These are phyloP conservation scores for Multifurca ochricompacta DNA, from an alignment of 768 basidiomycete genomes.

Conservation along the genomic window DNA sequence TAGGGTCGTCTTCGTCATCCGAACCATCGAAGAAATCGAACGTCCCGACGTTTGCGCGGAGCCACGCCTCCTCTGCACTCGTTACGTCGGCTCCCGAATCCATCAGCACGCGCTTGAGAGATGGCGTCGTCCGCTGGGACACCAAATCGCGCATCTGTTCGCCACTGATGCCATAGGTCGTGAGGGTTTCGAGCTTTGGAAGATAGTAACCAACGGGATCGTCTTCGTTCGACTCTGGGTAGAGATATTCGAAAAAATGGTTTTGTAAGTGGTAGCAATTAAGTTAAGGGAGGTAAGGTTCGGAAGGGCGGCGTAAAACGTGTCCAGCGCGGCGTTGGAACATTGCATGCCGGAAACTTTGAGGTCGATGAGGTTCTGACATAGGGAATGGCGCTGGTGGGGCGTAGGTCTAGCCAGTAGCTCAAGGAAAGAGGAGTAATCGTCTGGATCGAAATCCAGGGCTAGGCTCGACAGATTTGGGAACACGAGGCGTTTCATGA, in stretches of 20 bases:
- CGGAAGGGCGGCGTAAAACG: constrained; percentile 40
- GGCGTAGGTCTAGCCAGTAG: constrained; percentile 36
- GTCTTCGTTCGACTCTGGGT: constrained; percentile 12
- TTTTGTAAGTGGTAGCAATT: constrained; percentile 29
- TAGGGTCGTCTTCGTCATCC: constrained; percentile 40
- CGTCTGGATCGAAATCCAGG: constrained; percentile 50
- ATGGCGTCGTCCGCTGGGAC: constrained; percentile 36
- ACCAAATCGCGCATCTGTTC: constrained; percentile 39
- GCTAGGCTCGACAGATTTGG: constrained; percentile 33
- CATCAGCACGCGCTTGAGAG: constrained; percentile 41
- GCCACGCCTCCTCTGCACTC: constrained; percentile 41
- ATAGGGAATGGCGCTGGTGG: constrained; percentile 32
- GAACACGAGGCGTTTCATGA: constrained; percentile 30
- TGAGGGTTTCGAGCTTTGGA: constrained; percentile 45
- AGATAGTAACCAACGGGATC: constrained; percentile 29
- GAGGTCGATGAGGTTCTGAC: constrained; percentile 43
- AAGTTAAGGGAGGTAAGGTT: constrained; percentile 40
- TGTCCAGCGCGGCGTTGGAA: constrained; percentile 26
- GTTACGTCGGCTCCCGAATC: constrained; percentile 38
- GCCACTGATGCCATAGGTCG: constrained; percentile 39
- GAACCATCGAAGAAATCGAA: constrained; percentile 48
- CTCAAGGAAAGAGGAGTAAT: constrained; percentile 43
- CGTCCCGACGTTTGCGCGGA: constrained; percentile 40
- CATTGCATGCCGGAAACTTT: constrained; percentile 47
- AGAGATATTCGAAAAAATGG: constrained; percentile 25